phyloP scores from a whole-genome alignment of 352 stramenopile genomes.

The Pythium utonaiense region DNA sequence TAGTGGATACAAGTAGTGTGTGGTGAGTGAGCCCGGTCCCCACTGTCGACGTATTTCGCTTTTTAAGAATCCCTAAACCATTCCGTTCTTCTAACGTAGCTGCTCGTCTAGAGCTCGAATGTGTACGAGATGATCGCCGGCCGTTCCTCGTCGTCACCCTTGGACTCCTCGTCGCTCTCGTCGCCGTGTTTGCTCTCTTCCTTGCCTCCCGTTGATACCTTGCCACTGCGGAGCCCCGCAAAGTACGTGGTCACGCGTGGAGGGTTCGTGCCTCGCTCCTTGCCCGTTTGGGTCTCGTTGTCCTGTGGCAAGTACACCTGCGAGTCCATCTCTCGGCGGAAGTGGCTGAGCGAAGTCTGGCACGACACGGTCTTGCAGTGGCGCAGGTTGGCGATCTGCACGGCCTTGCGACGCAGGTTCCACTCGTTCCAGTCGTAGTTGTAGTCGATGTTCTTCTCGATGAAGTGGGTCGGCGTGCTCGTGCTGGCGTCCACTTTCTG shows the following conservation, averaged over 20 bases:
- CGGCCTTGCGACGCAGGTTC: constrained; percentile 83
- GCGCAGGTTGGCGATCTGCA: constrained; percentile 90
- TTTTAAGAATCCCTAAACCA: not conserved
- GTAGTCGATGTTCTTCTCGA: constrained; percentile 89
- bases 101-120: constrained; percentile 46
- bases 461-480: constrained; percentile 89
- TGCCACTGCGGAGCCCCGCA: constrained; percentile 51
- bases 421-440: constrained; percentile 96
- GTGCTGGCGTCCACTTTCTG: constrained; percentile 87
- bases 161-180: constrained; percentile 22
- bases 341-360: constrained; percentile 89
- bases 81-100: not conserved
- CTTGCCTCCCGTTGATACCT: constrained; percentile 21
- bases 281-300: constrained; percentile 76
- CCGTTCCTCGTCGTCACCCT: constrained; percentile 24
- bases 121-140: constrained; percentile 64
- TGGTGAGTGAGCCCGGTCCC: not conserved
- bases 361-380: constrained; percentile 86
- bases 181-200: constrained; percentile 32
- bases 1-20: not conserved
- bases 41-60: constrained; percentile 2
- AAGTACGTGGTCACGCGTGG: constrained; percentile 76
- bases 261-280: constrained; percentile 81
- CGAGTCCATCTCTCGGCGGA: constrained; percentile 81
- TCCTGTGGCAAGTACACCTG: constrained; percentile 81